Evolutionary conservation across 805 yeast species (phyloP), one percentile per base, ranked within the genome.

Genomic region (Naumovozyma dairenensis): DNA sequence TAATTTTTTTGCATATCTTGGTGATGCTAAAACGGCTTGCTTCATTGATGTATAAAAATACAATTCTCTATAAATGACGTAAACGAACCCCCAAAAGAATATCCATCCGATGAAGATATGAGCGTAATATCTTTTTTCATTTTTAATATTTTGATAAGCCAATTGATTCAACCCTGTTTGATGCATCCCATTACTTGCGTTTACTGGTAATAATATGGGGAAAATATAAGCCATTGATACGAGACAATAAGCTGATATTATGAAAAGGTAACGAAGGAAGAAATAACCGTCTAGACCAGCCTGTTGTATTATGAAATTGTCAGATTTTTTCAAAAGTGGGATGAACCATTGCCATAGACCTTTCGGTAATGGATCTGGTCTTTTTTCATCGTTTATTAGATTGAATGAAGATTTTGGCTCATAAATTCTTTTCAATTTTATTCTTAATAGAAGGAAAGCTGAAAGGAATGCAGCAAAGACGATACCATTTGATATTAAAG

Each of bases 241-340:
- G 1, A 75, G 65, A 37, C 77, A 72, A 26, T 75, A 52, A 5
- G 63, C 39, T 9, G 72, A 62, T 42, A 84, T 62, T 24, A 80
- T 49, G 32, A 72, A 67, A 19, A 92, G 57, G 52, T 81, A 92
- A 44, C 98, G 68, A 40, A 86, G 60, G 56, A 87, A 89, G 52
- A 92, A 78, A 62, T 83, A 89, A 4, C 96, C 96, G 54, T 89
- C 97, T n/a, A 89, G 55, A 13, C 96, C 97, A 15, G 92, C 80
- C 49, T 89, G 93, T 44, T 79, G 77, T 38, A 89, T 73, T 35
- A 87, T 67, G 50, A 82, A 82, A 31, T 80, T 63, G 36, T 82
- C 86, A 1, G 84, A 73, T 50, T 81, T 77, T 31, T 69, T 60
- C 32, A 82, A 46, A 19, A 89, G 53, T 5, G 78, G 76, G 6